Conservation (phyloP, 768 basidiomycete genomes). For the Strobilomyces dryophilus region DNA sequence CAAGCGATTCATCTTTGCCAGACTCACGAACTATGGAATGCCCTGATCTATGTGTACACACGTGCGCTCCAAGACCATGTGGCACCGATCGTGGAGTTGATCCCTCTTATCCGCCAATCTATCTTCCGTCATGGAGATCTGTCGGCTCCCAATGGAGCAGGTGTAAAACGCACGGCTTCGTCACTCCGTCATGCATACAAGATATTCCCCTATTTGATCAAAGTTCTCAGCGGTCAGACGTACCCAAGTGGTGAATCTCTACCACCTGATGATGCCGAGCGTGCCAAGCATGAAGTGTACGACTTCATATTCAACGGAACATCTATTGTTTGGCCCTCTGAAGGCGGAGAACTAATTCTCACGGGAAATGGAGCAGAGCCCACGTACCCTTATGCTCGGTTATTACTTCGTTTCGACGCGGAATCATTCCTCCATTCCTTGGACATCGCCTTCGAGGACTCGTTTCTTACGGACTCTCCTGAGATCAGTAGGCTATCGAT, state of each 20-base stretch:
- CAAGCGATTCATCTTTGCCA: conserved; percentile 88
- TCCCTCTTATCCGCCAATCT: conserved; percentile 64
- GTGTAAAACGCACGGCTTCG: conserved; percentile 9
- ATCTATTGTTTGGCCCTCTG: conserved; percentile 76
- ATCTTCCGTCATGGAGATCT: not conserved
- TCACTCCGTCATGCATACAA: conserved; percentile 78
- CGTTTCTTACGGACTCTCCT: conserved; percentile 73
- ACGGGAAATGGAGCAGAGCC: conserved; percentile 74
- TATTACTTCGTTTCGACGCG: conserved; percentile 83
- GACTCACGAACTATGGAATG: conserved; percentile 81
- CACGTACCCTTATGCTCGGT: conserved; percentile 84
- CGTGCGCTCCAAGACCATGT: conserved; percentile 85
- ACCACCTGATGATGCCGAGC: conserved; percentile 54
- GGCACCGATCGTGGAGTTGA: conserved; percentile 80
- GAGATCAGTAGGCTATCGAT: conserved; percentile 74
- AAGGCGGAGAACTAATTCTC: conserved; percentile 68
- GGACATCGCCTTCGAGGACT: conserved; percentile 93
- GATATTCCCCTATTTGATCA: conserved; percentile 83
- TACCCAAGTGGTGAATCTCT: conserved; percentile 84
- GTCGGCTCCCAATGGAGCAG: conserved; percentile 7
- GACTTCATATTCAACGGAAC: conserved; percentile 80
- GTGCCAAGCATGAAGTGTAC: conserved; percentile 75
- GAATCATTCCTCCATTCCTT: conserved; percentile 92
- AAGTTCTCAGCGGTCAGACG: conserved; percentile 73
- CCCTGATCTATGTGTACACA: conserved; percentile 91